A percentile compares a stretch with the other conserved stretches of the same genome.
These are phyloP conservation scores for Lasiosphaeris hirsuta DNA, from an alignment of 495 filamentous ascomycete species.

Conservation along the genomic window DNA sequence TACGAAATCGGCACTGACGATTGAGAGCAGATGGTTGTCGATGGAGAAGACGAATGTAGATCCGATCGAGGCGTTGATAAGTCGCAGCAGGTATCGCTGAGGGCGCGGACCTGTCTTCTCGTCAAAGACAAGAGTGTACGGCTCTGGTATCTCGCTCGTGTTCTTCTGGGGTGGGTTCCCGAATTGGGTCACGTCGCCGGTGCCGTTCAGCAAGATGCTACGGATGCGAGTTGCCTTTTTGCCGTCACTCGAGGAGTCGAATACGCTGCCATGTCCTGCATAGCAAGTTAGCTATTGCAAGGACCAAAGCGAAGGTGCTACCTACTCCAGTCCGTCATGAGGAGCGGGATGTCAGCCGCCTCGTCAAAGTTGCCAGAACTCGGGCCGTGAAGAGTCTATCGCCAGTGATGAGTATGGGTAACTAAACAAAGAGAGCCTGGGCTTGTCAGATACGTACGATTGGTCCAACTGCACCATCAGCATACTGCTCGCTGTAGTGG, in stretches of 20 bases:
- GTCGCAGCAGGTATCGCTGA: conserved; percentile 46
- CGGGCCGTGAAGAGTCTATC: conserved; percentile 46
- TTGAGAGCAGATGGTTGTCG: conserved; percentile 46
- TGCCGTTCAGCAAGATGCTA: conserved; percentile 34
- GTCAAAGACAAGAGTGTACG: conserved; percentile 8
- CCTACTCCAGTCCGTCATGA: conserved; percentile 36
- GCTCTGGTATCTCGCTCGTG: not conserved
- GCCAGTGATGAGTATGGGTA: not conserved
- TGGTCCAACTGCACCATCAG: conserved; percentile 44
- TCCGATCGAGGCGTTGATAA: conserved; percentile 48
- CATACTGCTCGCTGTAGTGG: conserved; percentile 51
- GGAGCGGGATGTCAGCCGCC: conserved; percentile 14
- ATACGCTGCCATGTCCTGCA: conserved; percentile 12
- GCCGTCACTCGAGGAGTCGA: not conserved
- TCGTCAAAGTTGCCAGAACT: conserved; percentile 43
- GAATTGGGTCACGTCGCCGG: conserved; percentile 27
- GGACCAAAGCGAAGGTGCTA: conserved; percentile 10
- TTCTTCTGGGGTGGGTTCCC: not conserved
- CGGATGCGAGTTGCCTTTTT: not conserved
- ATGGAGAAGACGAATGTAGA: conserved; percentile 31
- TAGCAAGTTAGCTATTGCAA: not conserved
- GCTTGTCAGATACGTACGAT: conserved; percentile 31
- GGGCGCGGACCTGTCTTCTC: conserved; percentile 8
- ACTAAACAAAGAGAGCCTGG: not conserved
- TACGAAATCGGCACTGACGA: conserved; percentile 47